Conservation (phyloP, 225 moss, liverwort and hornwort species). For the Marchantia polymorpha region DNA sequence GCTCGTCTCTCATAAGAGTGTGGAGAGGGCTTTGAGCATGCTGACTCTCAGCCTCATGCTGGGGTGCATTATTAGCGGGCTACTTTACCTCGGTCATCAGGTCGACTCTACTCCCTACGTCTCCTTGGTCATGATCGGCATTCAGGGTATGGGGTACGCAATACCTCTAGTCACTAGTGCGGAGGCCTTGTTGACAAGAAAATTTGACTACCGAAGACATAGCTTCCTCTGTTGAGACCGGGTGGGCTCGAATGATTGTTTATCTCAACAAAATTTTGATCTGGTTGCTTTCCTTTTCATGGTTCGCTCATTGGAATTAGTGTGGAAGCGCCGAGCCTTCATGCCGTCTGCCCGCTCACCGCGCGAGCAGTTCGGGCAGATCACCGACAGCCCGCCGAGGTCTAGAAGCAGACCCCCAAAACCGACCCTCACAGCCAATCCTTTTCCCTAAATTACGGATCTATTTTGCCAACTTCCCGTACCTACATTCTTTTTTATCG, state of each 20-base stretch:
- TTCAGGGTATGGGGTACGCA: slow-evolving; percentile 42
- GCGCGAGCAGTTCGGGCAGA: slow-evolving; percentile 36
- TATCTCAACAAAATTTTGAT: slow-evolving; percentile 49
- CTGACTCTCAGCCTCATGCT: slow-evolving; percentile 40
- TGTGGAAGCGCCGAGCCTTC: slow-evolving; percentile 38
- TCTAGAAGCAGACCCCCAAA: too few species aligned
- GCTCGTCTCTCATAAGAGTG: slow-evolving; percentile 17
- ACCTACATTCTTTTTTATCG: too few species aligned
- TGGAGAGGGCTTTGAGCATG: slow-evolving; percentile 40
- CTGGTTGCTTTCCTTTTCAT: slow-evolving; percentile 46
- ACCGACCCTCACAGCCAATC: too few species aligned
- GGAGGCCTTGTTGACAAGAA: slow-evolving; percentile 37
- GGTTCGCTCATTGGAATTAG: slow-evolving; percentile 46
- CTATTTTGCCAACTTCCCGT: too few species aligned
- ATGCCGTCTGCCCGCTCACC: slow-evolving; percentile 23
- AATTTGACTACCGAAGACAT: slow-evolving; percentile 26
- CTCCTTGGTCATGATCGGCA: slow-evolving; percentile 45
- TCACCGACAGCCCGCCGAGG: too few species aligned
- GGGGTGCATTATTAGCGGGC: slow-evolving; percentile 35
- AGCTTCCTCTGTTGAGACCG: slow-evolving; percentile 20
- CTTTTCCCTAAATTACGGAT: too few species aligned
- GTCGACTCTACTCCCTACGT: slow-evolving; percentile 34
- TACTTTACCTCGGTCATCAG: slow-evolving; percentile 33
- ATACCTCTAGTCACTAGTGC: slow-evolving; percentile 46
- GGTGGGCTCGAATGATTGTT: slow-evolving; percentile 33